A percentile compares a stretch with the other conserved stretches of the same genome.
Conservation (phyloP, 345 rosid species). For the Populus tremula region DNA sequence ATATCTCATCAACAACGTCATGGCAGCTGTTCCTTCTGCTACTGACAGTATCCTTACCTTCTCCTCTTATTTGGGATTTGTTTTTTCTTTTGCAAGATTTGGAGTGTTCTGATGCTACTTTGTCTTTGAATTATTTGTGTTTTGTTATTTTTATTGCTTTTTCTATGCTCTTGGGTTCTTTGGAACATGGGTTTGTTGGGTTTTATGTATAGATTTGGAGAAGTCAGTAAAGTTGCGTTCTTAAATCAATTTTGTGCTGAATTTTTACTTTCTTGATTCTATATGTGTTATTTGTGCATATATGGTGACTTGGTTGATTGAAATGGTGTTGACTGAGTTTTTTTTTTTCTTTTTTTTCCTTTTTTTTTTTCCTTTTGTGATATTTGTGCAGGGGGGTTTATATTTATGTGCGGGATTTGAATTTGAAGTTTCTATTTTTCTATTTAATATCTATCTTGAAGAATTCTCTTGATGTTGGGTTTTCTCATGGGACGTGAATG, state of each 20-base stretch:
- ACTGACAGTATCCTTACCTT: conserved; percentile 54
- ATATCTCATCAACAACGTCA: conserved; percentile 16
- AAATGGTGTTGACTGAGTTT: neutral
- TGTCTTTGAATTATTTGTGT: neutral
- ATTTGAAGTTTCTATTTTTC: no score
- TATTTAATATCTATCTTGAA: no score
- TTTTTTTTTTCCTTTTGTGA: neutral
- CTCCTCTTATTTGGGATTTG: conserved; percentile 44
- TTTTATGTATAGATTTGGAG: conserved; percentile 7
- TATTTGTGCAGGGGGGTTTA: neutral
- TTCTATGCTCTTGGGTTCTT: neutral
- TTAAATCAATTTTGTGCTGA: neutral
- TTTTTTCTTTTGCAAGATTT: neutral
- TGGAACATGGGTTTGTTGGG: neutral
- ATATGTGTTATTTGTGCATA: neutral
- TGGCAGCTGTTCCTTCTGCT: conserved; percentile 46
- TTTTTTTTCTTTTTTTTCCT: neutral
- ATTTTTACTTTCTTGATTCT: neutral
- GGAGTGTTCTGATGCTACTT: neutral
- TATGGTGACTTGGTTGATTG: neutral
- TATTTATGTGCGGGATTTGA: neutral
- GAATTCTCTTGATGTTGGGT: no score
- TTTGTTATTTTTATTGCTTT: neutral
- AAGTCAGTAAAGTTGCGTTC: neutral
- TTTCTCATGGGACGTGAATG: no score